Base-by-base conservation (phyloP, 192 early-diverging fungal species). In the Coemansia sp. region DNA sequence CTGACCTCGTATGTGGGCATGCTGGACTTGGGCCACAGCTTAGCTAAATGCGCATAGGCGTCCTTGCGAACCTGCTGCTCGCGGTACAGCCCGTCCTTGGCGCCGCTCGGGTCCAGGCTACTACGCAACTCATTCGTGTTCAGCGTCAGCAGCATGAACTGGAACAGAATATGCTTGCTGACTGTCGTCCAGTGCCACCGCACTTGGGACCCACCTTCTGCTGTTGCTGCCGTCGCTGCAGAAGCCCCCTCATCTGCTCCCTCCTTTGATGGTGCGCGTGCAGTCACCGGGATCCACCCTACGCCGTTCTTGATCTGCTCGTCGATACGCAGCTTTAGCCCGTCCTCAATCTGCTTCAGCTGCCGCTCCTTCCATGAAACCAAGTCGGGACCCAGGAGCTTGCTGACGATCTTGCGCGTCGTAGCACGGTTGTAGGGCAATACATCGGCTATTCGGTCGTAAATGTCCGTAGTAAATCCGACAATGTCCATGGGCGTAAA, bases 161-260 rank as follows among this genome's bases (percentile, higher is more conserved):
- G 80, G 46, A 65, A 83, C 51, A 83, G 65, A 0, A 83, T 66
- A 23, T 83, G 76, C 46, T 83, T 83, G 69, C 74, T 83, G 34
- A 83, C 58, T 42, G 81, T 77, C 24, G 81, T 78, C 81, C 81
- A 83, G 34, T 83, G 81, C 81, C 81, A 83, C 51, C 81, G 67
- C 36, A 78, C 71, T 34, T 78, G 81, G 10, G 74, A 61, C 7
- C 63, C 64, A 63, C 79, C 64, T 13, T 10, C 46, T 50, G 58
- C 18, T 26, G 40, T 37, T 18, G n/a, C 60, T 60, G 31, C 63
- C 48, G 35, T 1, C 31, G 31, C 31, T 2, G 55, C 16, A 28
- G 13, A 23, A 28, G 35, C 42, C 23, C 23, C 50, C 10, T 33
- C 43, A 2, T 71, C 66, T 0, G 65, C 67, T 5, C 67, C 76